phyloP scores from a whole-genome alignment of 2,329 filamentous ascomycete genomes.

The Phaeosphaeriaceae sp. region DNA sequence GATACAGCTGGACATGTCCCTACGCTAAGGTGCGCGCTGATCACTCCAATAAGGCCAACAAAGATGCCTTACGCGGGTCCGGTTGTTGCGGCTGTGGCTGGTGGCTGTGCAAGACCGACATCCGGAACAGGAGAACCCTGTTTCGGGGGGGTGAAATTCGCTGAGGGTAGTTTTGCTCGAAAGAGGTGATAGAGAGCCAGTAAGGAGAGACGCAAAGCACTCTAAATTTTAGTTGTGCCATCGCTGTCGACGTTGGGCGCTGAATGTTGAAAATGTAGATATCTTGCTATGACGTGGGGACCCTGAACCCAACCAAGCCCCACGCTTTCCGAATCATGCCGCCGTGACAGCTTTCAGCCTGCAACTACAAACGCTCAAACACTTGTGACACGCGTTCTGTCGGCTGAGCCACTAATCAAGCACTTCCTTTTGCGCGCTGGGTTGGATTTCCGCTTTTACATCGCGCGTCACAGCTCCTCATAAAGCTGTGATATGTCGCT shows the following conservation, averaged over 20 bases:
- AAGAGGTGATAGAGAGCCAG: background rate
- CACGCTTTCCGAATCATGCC: slow-evolving; percentile 29
- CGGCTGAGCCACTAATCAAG: slow-evolving; percentile 34
- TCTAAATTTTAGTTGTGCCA: background rate
- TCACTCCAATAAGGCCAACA: too few species aligned
- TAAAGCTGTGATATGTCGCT: slow-evolving; percentile 32
- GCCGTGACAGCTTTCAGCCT: slow-evolving; percentile 21
- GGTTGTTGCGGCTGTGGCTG: slow-evolving; percentile 35
- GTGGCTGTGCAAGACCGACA: slow-evolving; percentile 20
- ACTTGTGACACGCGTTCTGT: slow-evolving; percentile 41
- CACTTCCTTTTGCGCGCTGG: slow-evolving; percentile 14
- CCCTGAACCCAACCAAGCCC: slow-evolving; percentile 17
- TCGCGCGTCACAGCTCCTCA: slow-evolving; percentile 8
- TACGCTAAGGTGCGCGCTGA: too few species aligned
- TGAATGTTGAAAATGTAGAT: background rate
- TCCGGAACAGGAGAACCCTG: background rate
- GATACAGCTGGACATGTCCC: slow-evolving; percentile 15
- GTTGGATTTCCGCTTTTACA: slow-evolving; percentile 2
- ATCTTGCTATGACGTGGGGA: slow-evolving; percentile 27
- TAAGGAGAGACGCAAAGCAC: background rate
- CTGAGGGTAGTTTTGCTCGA: background rate
- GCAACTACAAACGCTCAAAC: slow-evolving; percentile 26
- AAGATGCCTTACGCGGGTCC: slow-evolving; percentile 8
- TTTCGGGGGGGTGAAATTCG: background rate
- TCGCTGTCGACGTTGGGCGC: background rate